Conservation (phyloP, 495 filamentous ascomycete species). For the Lasiosphaeria hispida region DNA sequence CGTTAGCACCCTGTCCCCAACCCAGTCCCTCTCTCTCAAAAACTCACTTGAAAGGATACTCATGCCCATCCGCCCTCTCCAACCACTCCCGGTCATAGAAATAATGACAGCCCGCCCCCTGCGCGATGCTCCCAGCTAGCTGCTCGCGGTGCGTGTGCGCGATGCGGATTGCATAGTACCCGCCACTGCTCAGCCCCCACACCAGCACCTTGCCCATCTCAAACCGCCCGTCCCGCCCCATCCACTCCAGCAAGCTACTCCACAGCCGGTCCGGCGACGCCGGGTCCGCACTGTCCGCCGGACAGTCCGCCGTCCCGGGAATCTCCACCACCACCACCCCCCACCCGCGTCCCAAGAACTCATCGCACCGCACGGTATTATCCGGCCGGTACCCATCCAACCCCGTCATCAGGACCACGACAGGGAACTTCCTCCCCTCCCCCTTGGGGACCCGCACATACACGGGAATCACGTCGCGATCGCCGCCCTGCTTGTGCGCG, state of each 20-base stretch:
- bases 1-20: background rate
- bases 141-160: conserved; percentile 65
- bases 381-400: conserved; percentile 79
- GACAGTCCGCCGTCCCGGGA: conserved; percentile 77
- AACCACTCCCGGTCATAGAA: conserved; percentile 68
- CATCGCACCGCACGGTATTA: conserved; percentile 67
- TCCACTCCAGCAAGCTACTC: conserved; percentile 65
- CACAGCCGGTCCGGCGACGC: conserved; percentile 55
- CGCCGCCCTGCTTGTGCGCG: conserved; percentile 38
- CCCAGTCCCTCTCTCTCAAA: background rate
- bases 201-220: conserved; percentile 61
- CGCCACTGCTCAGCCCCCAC: conserved; percentile 74
- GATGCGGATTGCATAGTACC: conserved; percentile 73
- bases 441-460: conserved; percentile 58
- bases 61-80: conserved; percentile 63
- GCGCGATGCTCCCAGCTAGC: conserved; percentile 61
- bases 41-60: conserved; percentile 72
- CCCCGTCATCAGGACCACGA: conserved; percentile 70
- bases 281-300: conserved; percentile 56
- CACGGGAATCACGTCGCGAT: conserved; percentile 60
- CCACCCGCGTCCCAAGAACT: conserved; percentile 62
- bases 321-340: conserved; percentile 66
- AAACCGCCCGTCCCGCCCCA: conserved; percentile 55
- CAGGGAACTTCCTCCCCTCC: conserved; percentile 46
- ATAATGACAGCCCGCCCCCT: conserved; percentile 69